phyloP scores from a whole-genome alignment of 805 yeast genomes.

The Osmozyma mogii region DNA sequence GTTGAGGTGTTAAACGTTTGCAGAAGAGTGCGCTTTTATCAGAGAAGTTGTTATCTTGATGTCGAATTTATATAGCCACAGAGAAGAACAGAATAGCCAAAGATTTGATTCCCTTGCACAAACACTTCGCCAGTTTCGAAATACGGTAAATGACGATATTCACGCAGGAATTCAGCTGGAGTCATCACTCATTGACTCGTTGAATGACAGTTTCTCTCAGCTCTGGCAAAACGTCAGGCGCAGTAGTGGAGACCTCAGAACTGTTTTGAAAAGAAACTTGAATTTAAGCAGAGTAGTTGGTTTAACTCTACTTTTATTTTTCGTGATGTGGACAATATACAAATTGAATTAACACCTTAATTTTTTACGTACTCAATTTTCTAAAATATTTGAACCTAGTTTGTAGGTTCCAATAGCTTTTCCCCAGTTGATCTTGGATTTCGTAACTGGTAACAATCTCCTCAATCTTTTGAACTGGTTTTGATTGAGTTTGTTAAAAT shows the following conservation, averaged over 20 bases:
- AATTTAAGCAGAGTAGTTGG: conserved; percentile 33
- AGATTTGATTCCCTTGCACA: conserved; percentile 35
- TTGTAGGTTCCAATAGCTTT: conserved; percentile 84
- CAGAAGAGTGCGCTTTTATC: no score
- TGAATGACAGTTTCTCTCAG: conserved; percentile 31
- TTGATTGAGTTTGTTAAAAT: conserved; percentile 70
- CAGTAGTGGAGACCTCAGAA: conserved; percentile 33
- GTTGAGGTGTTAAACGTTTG: no score
- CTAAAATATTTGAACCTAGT: conserved; percentile 70
- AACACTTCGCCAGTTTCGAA: conserved; percentile 35
- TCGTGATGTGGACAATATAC: conserved; percentile 32
- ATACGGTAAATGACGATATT: conserved; percentile 34
- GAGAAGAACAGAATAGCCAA: conserved; percentile 37
- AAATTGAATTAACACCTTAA: conserved; percentile 26
- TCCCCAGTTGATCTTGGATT: conserved; percentile 93
- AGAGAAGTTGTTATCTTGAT: no score
- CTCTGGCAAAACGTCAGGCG: conserved; percentile 31
- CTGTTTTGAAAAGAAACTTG: conserved; percentile 34
- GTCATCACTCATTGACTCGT: conserved; percentile 28
- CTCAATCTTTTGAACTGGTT: conserved; percentile 74
- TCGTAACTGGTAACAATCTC: conserved; percentile 85
- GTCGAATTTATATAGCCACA: conserved; percentile 26
- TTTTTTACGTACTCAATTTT: conserved; percentile 17
- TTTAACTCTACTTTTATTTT: conserved; percentile 23
- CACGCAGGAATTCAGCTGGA: conserved; percentile 35